Evolutionary conservation across 768 basidiomycete species (phyloP), one percentile per base, ranked within the genome.

Genomic region (Xerocomellus amylosporus): DNA sequence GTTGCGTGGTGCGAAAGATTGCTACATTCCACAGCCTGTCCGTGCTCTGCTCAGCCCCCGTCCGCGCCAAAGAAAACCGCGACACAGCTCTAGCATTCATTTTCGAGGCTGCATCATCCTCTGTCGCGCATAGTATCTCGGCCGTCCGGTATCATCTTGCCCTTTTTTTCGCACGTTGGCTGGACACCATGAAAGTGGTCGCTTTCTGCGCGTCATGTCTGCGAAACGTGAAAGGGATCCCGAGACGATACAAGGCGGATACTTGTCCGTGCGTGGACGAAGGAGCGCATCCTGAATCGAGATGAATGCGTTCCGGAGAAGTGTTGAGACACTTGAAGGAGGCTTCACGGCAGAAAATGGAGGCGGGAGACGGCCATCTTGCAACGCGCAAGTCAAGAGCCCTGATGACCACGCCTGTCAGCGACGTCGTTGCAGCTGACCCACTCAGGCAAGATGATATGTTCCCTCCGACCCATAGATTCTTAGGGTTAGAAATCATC

Each of bases 401-500:
- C 51, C 56, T 33, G 6, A 20, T 17, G 50, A 49, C 56, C 51
- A 60, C 38, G 48, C 51, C 54, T 53, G 54, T 56, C 46, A 62
- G 56, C 60, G 58, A 59, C 43, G 61, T 47, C 60, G 58, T 64
- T 55, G 64, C 47, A 31, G 45, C 26, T 46, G 51, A 58, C 64
- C 62, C 57, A 59, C 58, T 56, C 59, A 63, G 62, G 62, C 61
- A 51, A 52, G 55, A 64, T 55, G 59, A 43, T 46, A 54, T 61
- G 62, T 55, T 70, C 71, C 72, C 54, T 51, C 52, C 59, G 61
- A 67, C 71, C 75, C 64, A 64, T 63, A 64, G 56, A 65, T 63
- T 66, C 74, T 77, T 84, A 83, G 81, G 83, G 83, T 84, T 84
- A 83, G 79, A 79, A 75, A 70, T 71, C 80, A 79, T 79, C 72